Evolutionary conservation across 352 stramenopile species (phyloP).

Genomic region (Pythium phragmiticola): DNA sequence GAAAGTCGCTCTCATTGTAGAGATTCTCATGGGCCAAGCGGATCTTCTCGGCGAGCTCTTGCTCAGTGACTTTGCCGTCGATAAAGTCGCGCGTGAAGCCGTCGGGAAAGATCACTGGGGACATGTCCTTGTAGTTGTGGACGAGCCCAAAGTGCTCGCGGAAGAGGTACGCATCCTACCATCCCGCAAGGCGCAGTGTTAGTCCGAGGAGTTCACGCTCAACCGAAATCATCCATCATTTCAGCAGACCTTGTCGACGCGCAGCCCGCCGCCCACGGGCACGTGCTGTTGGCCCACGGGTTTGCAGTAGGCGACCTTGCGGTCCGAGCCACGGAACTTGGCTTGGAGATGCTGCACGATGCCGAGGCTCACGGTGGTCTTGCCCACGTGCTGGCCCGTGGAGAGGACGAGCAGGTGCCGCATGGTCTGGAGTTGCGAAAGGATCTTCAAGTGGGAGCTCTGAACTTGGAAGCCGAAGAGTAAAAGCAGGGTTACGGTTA

Average conservation of each 20-base stretch:
- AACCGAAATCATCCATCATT: neutral
- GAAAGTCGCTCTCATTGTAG: conserved; percentile 85
- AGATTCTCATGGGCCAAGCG: conserved; percentile 78
- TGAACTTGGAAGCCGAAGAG: conserved; percentile 5
- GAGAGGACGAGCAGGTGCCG: conserved; percentile 84
- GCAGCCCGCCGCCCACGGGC: conserved; percentile 71
- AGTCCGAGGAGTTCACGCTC: neutral
- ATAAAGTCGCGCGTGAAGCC: conserved; percentile 97
- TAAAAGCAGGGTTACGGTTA: conserved; percentile 9
- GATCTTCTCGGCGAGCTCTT: conserved; percentile 82
- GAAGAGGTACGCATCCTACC: conserved; percentile 92
- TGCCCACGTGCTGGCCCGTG: conserved; percentile 97
- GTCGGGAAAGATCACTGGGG: conserved; percentile 95
- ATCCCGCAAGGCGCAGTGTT: neutral
- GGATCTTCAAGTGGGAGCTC: conserved; percentile 4
- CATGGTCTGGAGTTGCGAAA: conserved; percentile 2
- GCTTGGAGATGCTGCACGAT: conserved; percentile 93
- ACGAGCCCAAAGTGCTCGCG: conserved; percentile 96
- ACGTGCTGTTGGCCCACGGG: conserved; percentile 95
- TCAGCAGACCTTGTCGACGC: conserved; percentile 77
- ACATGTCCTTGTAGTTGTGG: conserved; percentile 97
- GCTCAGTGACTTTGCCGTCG: conserved; percentile 92
- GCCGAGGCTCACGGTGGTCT: conserved; percentile 95
- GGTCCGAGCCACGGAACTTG: conserved; percentile 69
- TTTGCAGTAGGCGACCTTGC: conserved; percentile 92